A percentile compares a stretch with the other conserved stretches of the same genome.
These are phyloP conservation scores for Coemansia sp. DNA, from an alignment of 192 early-diverging fungal genomes.

Conservation along the genomic window DNA sequence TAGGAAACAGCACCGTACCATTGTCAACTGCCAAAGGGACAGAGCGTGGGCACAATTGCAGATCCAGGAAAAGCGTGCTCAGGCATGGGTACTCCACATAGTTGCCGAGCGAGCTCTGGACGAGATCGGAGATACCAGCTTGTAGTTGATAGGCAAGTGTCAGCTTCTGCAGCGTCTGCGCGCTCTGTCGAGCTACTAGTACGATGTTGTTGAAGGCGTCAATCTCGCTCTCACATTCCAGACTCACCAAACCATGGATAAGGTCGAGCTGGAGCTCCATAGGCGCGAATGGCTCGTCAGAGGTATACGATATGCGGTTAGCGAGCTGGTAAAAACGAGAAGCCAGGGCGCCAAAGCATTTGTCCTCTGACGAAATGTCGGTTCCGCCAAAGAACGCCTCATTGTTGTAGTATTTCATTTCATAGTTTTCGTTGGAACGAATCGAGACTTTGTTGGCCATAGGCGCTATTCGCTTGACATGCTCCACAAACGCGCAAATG, in stretches of 20 bases:
- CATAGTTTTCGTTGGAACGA: background rate
- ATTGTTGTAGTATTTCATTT: background rate
- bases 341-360: background rate
- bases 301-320: background rate
- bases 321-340: background rate
- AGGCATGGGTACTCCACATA: background rate
- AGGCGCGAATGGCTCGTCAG: no score
- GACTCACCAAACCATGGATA: background rate
- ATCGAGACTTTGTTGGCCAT: background rate
- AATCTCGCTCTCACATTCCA: background rate
- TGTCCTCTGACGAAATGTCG: background rate
- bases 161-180: background rate
- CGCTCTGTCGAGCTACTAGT: background rate
- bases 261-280: background rate
- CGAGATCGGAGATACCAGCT: background rate
- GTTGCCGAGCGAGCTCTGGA: background rate
- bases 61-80: background rate
- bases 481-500: background rate
- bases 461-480: background rate
- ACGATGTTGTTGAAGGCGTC: background rate
- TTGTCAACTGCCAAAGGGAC: background rate
- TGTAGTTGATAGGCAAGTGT: background rate
- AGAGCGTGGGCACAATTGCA: background rate
- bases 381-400: background rate
- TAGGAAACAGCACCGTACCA: background rate